Conservation (phyloP, 1,284 basidiomycete genomes). For the Tetrapyrgos nigripes region DNA sequence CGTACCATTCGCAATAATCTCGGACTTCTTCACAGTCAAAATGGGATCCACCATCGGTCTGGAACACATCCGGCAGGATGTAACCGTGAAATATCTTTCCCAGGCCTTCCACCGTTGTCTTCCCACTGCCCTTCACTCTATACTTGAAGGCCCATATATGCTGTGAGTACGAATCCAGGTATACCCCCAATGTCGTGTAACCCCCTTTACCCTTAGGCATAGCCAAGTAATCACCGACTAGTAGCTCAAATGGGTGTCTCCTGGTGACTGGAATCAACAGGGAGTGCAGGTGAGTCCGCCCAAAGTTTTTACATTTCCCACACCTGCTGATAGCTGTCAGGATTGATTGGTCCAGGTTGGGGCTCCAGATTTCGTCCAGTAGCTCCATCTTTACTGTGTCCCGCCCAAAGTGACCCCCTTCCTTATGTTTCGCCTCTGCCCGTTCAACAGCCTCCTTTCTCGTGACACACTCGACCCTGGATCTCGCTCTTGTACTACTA, state of each 20-base stretch:
- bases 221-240: slow-evolving; percentile 41
- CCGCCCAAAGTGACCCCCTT: slow-evolving; percentile 35
- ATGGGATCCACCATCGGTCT: no score
- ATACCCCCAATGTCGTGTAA: no score
- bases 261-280: slow-evolving; percentile 42
- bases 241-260: slow-evolving; percentile 40
- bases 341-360: slow-evolving; percentile 35
- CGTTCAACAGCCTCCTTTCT: slow-evolving; percentile 23
- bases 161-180: no score
- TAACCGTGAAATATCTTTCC: no score
- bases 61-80: no score
- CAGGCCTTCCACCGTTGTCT: slow-evolving; percentile 32
- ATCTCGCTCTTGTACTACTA: no score
- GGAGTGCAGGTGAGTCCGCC: slow-evolving; percentile 31
- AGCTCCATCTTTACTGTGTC: slow-evolving; percentile 35
- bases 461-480: no score
- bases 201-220: no score
- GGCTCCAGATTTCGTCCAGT: slow-evolving; percentile 32
- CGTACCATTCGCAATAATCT: no score
- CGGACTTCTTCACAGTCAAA: no score
- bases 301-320: slow-evolving; percentile 29
- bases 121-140: slow-evolving; percentile 29
- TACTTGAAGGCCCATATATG: no score
- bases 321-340: slow-evolving; percentile 35
- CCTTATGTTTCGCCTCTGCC: slow-evolving; percentile 21